Conservation (phyloP, 2,329 filamentous ascomycete species). For the Phyllosticta citribraziliensis region DNA sequence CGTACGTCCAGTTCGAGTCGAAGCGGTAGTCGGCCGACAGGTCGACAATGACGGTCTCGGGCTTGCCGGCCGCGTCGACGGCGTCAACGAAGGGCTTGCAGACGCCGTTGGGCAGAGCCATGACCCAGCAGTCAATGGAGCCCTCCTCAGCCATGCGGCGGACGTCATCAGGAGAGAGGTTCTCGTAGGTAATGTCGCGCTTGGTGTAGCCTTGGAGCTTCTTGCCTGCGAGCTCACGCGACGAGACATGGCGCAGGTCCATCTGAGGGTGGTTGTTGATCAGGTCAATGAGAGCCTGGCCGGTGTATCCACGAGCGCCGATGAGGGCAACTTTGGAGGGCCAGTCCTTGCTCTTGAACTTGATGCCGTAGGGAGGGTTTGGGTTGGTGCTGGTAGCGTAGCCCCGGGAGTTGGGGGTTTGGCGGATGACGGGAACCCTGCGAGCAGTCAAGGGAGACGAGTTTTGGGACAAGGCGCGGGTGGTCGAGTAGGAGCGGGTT, state of each 20-base stretch:
- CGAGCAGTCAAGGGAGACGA: background rate
- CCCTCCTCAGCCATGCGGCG: constrained; percentile 72
- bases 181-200: constrained; percentile 86
- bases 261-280: constrained; percentile 82
- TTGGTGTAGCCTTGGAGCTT: constrained; percentile 85
- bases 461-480: constrained; percentile 16
- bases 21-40: constrained; percentile 96
- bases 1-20: constrained; percentile 76
- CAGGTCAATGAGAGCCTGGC: constrained; percentile 78
- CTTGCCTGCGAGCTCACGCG: constrained; percentile 80
- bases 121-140: constrained; percentile 91
- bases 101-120: constrained; percentile 91
- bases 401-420: constrained; percentile 28
- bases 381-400: constrained; percentile 66
- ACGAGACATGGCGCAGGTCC: constrained; percentile 85
- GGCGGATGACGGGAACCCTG: background rate
- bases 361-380: constrained; percentile 80
- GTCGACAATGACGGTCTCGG: constrained; percentile 73
- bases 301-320: constrained; percentile 87
- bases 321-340: constrained; percentile 78
- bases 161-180: constrained; percentile 77
- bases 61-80: constrained; percentile 57
- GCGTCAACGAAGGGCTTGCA: constrained; percentile 92
- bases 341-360: constrained; percentile 73
- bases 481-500: constrained; percentile 59